Evolutionary conservation across 2,329 filamentous ascomycete genomes (phyloP).

Genomic region (Septoria petroselini): DNA sequence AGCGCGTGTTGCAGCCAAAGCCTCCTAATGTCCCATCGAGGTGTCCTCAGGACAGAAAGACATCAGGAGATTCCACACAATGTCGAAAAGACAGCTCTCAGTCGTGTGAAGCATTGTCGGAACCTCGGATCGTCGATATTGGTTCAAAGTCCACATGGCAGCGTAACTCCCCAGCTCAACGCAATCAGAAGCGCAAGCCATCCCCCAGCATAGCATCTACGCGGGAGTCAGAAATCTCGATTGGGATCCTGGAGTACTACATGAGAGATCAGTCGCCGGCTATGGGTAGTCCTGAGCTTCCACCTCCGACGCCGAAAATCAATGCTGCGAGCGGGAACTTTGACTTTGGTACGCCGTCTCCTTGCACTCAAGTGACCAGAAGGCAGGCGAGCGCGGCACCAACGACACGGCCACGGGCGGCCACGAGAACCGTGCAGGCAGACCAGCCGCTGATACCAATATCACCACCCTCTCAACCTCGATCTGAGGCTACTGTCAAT

Average conservation of each 20-base stretch:
- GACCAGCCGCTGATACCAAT: conserved; percentile 19
- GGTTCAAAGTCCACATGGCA: conserved; percentile 22
- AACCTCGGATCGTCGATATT: conserved; percentile 31
- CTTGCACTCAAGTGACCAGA: conserved; percentile 2
- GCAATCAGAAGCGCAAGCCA: conserved; percentile 1
- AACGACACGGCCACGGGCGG: background rate
- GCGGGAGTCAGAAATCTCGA: conserved; percentile 33
- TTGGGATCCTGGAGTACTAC: conserved; percentile 36
- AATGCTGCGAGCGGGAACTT: conserved; percentile 32
- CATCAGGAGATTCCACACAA: conserved; percentile 1
- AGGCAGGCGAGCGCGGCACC: background rate
- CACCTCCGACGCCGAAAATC: conserved; percentile 23
- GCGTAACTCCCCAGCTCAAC: conserved; percentile 11
- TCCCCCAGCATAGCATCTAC: conserved; percentile 25
- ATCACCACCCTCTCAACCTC: conserved; percentile 19
- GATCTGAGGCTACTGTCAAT: conserved; percentile 14
- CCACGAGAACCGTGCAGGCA: conserved; percentile 3
- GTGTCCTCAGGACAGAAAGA: background rate
- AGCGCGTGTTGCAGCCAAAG: conserved; percentile 12
- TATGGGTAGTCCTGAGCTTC: conserved; percentile 24
- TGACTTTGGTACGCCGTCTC: conserved; percentile 31
- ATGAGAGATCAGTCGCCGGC: conserved; percentile 27
- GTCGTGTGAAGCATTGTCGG: conserved; percentile 17
- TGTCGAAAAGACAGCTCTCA: conserved; percentile 17
- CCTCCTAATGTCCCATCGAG: conserved; percentile 13